Base-by-base conservation (phyloP, 345 rosid species). In the Salix exigua region DNA sequence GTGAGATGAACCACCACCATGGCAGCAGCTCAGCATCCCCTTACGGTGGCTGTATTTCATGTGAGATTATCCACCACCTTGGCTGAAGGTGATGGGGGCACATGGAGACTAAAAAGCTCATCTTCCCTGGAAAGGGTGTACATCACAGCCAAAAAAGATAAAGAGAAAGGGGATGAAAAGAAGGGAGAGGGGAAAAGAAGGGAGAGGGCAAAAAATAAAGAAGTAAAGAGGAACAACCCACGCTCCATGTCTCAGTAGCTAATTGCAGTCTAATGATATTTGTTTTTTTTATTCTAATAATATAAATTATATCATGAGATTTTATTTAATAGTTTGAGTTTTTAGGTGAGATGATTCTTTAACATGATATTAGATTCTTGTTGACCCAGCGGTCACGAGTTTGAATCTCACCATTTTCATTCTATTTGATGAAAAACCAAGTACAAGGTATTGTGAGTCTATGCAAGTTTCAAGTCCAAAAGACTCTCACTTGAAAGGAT, bases 201-300 rank as follows among this genome's bases (percentile, higher is more conserved):
- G 64, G 76, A 70, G 40, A 31, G 11, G 10, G 6, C 35, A 33
- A 30, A 42, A 46, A 17, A 37, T 31, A 44, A 10, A 11, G 21
- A 26, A 17, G 44, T 33, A 79, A 77, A 84, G 76, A 21, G 74
- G 74, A 77, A 81, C 86, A 83, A 65, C 79, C 83, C 89, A 87
- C 85, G 86, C 82, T 74, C 84, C 86, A n/a, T 85, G 89, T 87
- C 89, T 82, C 62, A 68, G 37, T 40, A 23, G 58, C 61, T 78
- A 72, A 79, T 64, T 79, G 82, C 71, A 75, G 61, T 67, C 50
- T 31, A 77, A 26, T 62, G 26, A 77, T 11, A 61, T 53, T 75
- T 48, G 13, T 40, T 31, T 75, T 71, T 55, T 10, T 33, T 14
- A n/a, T n/a, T n/a, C n/a, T n/a, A 4, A 31, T 31, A 31, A 31